phyloP scores from a whole-genome alignment of 768 basidiomycete species.

The Russula ochroleuca region DNA sequence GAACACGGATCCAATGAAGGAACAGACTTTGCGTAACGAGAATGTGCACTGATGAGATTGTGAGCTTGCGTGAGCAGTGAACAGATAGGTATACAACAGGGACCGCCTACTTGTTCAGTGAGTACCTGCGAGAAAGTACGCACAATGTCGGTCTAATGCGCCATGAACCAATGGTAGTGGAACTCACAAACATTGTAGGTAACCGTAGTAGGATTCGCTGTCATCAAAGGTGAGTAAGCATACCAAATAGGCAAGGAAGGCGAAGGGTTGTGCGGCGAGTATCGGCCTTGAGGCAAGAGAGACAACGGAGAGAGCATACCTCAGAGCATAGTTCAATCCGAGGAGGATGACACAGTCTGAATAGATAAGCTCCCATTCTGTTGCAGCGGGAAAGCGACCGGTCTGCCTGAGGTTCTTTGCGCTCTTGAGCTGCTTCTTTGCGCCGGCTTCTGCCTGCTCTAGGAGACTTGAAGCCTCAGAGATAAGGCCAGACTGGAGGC shows the following conservation, averaged over 20 bases:
- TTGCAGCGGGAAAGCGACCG: slow-evolving; percentile 52
- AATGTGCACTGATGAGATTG: slow-evolving; percentile 49
- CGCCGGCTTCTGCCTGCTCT: slow-evolving; percentile 53
- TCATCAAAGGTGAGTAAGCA: slow-evolving; percentile 12
- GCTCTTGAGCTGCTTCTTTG: slow-evolving; percentile 47
- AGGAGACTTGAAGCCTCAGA: slow-evolving; percentile 57
- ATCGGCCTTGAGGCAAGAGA: neutral
- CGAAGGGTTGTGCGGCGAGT: neutral
- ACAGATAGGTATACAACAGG: neutral
- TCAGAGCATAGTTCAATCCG: slow-evolving; percentile 66
- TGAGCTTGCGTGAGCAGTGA: neutral
- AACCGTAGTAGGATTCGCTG: slow-evolving; percentile 76
- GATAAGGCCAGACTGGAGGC: slow-evolving; percentile 51
- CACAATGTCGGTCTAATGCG: slow-evolving; percentile 4
- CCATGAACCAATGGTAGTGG: slow-evolving; percentile 1
- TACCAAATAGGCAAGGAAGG: neutral
- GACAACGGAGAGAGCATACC: slow-evolving; percentile 38
- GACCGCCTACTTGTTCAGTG: slow-evolving; percentile 51
- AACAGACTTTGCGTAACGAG: slow-evolving; percentile 65
- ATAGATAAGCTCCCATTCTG: slow-evolving; percentile 74
- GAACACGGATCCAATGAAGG: neutral
- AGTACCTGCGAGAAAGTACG: slow-evolving; percentile 35
- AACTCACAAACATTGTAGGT: slow-evolving; percentile 69
- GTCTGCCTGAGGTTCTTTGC: slow-evolving; percentile 35
- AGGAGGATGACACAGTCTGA: slow-evolving; percentile 69